phyloP scores from a whole-genome alignment of 2,329 filamentous ascomycete species.

The Whalleya microplaca region DNA sequence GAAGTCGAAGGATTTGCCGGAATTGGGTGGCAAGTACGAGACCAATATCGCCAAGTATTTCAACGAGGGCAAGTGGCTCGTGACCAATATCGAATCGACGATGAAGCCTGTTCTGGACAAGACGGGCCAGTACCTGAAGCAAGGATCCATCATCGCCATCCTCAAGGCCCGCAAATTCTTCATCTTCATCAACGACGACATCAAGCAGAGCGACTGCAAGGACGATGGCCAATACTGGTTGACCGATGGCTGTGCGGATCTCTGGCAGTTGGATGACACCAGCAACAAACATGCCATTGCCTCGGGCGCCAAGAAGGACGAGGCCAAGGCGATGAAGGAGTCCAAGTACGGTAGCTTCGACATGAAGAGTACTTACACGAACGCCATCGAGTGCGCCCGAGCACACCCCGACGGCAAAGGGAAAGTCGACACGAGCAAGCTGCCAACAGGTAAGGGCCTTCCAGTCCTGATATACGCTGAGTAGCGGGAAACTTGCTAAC shows the following conservation, averaged over 20 bases:
- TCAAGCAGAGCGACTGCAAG: not conserved
- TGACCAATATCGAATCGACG: not conserved
- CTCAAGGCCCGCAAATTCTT: not conserved
- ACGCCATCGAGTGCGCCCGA: not conserved
- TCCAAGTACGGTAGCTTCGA: not conserved
- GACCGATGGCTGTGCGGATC: not conserved
- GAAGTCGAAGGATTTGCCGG: not conserved
- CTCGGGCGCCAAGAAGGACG: not conserved
- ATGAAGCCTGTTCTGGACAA: not conserved
- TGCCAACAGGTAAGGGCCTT: not conserved
- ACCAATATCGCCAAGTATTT: conserved; percentile 1
- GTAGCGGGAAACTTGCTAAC: not conserved
- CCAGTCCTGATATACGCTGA: not conserved
- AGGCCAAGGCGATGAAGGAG: not conserved
- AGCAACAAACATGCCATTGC: not conserved
- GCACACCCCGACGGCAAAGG: not conserved
- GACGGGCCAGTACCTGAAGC: not conserved
- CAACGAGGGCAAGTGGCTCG: not conserved
- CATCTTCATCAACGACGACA: not conserved
- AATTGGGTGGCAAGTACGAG: not conserved
- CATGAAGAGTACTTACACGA: not conserved
- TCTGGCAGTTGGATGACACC: not conserved
- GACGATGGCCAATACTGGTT: not conserved
- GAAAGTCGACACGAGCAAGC: not conserved
- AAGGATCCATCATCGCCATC: not conserved